phyloP scores from a whole-genome alignment of 495 filamentous ascomycete genomes.

The Chaetomidium leptoderma region DNA sequence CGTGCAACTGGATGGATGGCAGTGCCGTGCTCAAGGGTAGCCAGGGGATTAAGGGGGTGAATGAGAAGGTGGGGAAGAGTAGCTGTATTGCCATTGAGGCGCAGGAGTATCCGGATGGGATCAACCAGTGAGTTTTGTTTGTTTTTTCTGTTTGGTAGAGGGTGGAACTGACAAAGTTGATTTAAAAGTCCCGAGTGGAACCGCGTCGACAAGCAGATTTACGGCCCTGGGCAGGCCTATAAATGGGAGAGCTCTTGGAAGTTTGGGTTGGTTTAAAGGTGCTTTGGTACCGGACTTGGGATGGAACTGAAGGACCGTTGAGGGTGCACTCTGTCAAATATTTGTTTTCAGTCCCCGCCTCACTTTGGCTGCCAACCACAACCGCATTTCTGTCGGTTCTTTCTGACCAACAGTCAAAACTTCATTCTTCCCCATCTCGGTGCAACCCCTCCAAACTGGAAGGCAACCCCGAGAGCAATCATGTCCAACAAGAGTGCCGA shows the following conservation, averaged over 20 bases:
- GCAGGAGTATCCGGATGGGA: constrained; percentile 71
- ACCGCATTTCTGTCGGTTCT: too few relatives aligned
- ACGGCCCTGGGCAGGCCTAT: constrained; percentile 48
- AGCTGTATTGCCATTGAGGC: constrained; percentile 59
- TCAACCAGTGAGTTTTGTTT: constrained; percentile 56
- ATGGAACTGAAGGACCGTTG: too few relatives aligned
- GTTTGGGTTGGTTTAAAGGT: constrained; percentile 40
- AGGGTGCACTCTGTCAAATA: too few relatives aligned
- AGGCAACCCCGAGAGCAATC: too few relatives aligned
- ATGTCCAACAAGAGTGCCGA: not conserved
- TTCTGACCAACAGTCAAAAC: too few relatives aligned
- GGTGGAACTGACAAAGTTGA: constrained; percentile 10
- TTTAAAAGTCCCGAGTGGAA: constrained; percentile 61
- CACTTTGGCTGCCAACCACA: too few relatives aligned
- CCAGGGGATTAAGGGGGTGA: constrained; percentile 54
- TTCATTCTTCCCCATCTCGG: too few relatives aligned
- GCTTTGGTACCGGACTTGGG: too few relatives aligned
- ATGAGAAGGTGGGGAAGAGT: constrained; percentile 48
- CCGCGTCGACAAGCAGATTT: constrained; percentile 54
- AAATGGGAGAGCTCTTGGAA: constrained; percentile 50
- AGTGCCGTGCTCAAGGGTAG: constrained; percentile 54
- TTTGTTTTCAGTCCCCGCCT: too few relatives aligned
- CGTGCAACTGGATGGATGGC: constrained; percentile 68
- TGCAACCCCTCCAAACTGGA: too few relatives aligned
- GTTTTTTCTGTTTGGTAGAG: not conserved